Conservation (phyloP, 352 stramenopile genomes). For the Phytopythium montanum region DNA sequence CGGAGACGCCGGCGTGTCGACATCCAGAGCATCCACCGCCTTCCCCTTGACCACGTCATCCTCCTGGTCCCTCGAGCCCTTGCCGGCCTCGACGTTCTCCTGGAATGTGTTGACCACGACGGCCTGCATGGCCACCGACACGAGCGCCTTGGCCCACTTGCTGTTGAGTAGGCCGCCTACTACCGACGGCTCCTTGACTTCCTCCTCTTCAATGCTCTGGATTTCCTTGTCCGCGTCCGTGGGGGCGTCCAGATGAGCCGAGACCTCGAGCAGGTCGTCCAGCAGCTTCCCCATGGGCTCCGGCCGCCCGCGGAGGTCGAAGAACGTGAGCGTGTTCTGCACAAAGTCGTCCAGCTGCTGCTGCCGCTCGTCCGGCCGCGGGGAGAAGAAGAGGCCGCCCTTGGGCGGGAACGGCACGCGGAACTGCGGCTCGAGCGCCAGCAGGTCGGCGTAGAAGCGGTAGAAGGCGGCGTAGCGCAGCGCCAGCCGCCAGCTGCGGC, state of each 20-base stretch:
- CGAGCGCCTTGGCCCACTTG: constrained; percentile 9
- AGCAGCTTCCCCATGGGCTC: constrained; percentile 39
- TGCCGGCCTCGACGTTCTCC: constrained; percentile 13
- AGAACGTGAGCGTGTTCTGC: constrained; percentile 45
- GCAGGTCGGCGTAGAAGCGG: constrained; percentile 49
- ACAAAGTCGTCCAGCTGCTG: constrained; percentile 65
- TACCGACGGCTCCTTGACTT: constrained; percentile 10
- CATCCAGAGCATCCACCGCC: not conserved
- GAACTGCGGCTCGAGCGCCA: constrained; percentile 44
- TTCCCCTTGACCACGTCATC: constrained; percentile 7
- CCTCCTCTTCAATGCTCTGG: constrained; percentile 5
- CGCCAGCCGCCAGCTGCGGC: constrained; percentile 34
- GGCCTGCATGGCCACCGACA: constrained; percentile 26
- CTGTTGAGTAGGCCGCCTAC: constrained; percentile 1
- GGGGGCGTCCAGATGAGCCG: constrained; percentile 17
- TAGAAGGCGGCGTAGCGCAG: constrained; percentile 70
- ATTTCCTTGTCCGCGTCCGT: constrained; percentile 18
- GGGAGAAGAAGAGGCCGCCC: constrained; percentile 55
- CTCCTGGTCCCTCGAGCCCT: constrained; percentile 12
- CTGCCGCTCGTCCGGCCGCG: constrained; percentile 47
- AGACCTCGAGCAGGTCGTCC: constrained; percentile 53
- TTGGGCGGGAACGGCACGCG: constrained; percentile 62
- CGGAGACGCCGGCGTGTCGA: constrained; percentile 3
- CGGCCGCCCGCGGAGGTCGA: constrained; percentile 35
- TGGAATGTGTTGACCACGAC: constrained; percentile 32